These are phyloP conservation scores for Amanita thiersii DNA, from an alignment of 768 basidiomycete species.

Conservation along the genomic window DNA sequence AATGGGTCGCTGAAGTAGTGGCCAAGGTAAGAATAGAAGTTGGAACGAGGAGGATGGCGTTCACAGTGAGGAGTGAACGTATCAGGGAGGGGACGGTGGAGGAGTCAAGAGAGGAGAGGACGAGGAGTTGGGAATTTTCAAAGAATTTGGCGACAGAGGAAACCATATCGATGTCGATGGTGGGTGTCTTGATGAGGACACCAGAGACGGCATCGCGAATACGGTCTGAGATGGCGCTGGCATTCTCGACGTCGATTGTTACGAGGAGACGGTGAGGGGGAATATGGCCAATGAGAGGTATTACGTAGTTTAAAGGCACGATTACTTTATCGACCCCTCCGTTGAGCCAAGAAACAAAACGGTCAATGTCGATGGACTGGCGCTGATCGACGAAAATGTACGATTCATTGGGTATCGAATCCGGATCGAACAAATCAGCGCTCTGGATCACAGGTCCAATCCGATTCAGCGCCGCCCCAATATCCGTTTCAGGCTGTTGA, in stretches of 20 bases:
- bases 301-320: slow-evolving; percentile 56
- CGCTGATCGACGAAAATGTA: slow-evolving; percentile 53
- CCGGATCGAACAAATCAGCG: slow-evolving; percentile 20
- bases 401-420: slow-evolving; percentile 26
- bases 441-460: slow-evolving; percentile 71
- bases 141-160: slow-evolving; percentile 74
- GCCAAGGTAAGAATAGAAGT: slow-evolving; percentile 59
- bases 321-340: slow-evolving; percentile 76
- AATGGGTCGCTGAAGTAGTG: slow-evolving; percentile 41
- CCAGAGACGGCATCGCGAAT: slow-evolving; percentile 69
- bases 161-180: slow-evolving; percentile 69
- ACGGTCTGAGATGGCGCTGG: slow-evolving; percentile 68
- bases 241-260: slow-evolving; percentile 65
- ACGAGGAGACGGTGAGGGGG: slow-evolving; percentile 70
- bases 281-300: slow-evolving; percentile 57
- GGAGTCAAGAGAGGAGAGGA: slow-evolving; percentile 39
- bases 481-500: slow-evolving; percentile 35
- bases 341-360: slow-evolving; percentile 62
- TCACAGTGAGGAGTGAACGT: slow-evolving; percentile 47
- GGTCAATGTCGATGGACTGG: slow-evolving; percentile 37
- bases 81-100: slow-evolving; percentile 55
- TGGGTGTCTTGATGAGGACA: slow-evolving; percentile 68
- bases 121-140: slow-evolving; percentile 50
- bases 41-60: slow-evolving; percentile 65
- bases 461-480: slow-evolving; percentile 56